Base-by-base conservation (phyloP, 2,329 filamentous ascomycete species). In the Epichloe scottii region DNA sequence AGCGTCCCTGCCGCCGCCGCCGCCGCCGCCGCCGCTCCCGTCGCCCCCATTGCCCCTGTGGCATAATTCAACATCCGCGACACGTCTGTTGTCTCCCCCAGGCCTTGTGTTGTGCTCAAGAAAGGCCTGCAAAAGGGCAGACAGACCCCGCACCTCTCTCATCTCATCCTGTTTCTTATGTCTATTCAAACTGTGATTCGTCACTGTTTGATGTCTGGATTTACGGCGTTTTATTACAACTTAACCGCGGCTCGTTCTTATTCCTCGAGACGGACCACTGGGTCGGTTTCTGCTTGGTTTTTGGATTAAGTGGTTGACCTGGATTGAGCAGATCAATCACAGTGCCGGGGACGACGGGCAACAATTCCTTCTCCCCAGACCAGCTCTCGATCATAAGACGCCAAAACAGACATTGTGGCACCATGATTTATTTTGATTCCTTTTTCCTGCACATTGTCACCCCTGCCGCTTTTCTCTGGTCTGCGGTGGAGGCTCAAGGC, bases 21-120 rank as follows among this genome's bases (percentile, higher is more conserved):
- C 44, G 67, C 68, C 54, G 62, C 40, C 19, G 65, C 73, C 54
- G 62, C 41, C 21, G 65, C 73, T 30, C 68, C 74, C 41, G 70
- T 77, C 57, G 74, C 75, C 48, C 65, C 68, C 46, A 69, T 70
- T 51, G 66, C 67, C 52, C 67, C 67, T 23, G 67, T 70, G 57
- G 67, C 67, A 51, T 70, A 69, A 58, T 33, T 23, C 49, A 46
- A 54, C 46, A 33, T 38, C 12, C 38, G 42, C 35, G 39, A 44
- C 41, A 49, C 38, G 51, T 58, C 57, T 30, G 30, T 57, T 57
- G 55, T 41, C 43, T 26, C 23, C n/a, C 37, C 21, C n/a, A 37
- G 15, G 15, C 37, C 42, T 23, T 34, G 6, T 42, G 23, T 23
- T 23, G 10, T 37, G 23, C 7, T 4, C 10, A 15, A 44, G 40